Conservation (phyloP, 495 filamentous ascomycete genomes). For the Neurospora africana region DNA sequence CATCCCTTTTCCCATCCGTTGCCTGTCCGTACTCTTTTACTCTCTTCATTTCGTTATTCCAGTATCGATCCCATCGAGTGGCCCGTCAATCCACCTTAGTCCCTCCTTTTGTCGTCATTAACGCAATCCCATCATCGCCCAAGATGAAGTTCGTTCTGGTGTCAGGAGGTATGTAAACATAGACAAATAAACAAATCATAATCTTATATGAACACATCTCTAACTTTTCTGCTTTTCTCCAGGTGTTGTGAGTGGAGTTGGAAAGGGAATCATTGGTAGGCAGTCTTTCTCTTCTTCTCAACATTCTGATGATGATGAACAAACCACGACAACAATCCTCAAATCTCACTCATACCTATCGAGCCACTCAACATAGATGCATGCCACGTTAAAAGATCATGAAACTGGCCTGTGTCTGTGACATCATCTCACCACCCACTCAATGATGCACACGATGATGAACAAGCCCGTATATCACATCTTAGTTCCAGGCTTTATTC, state of each 20-base stretch:
- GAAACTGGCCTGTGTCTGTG: slow-evolving; percentile 4
- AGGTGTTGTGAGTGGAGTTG: slow-evolving; percentile 15
- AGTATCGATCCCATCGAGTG: neutral
- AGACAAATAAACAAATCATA: neutral
- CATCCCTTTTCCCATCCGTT: neutral
- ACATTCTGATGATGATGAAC: slow-evolving; percentile 8
- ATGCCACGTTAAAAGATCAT: neutral
- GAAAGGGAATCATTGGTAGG: slow-evolving; percentile 23
- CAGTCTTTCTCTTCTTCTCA: slow-evolving; percentile 12
- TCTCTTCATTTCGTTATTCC: neutral
- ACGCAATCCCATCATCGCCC: slow-evolving; percentile 2
- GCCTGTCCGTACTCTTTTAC: neutral
- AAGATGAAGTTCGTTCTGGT: slow-evolving; percentile 81
- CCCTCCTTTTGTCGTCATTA: neutral
- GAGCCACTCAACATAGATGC: slow-evolving; percentile 11
- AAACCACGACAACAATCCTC: neutral
- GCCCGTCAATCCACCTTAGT: neutral
- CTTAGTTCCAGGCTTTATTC: neutral
- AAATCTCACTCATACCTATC: slow-evolving; percentile 6
- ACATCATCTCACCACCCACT: neutral
- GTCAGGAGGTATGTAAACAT: slow-evolving; percentile 46
- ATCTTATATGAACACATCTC: neutral
- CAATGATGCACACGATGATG: neutral
- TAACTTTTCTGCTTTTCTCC: neutral
- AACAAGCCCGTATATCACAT: slow-evolving; percentile 5